Evolutionary conservation across 345 rosid genomes (phyloP).

Genomic region (sweet orange (Citrus sinensis)): DVS_A1.0 CM039163.1:1927001-1927500

Average conservation of each 20-base stretch:
- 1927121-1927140: slow-evolving; percentile 48
- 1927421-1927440: neutral
- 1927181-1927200: neutral
- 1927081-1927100: slow-evolving; percentile 95
- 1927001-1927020: slow-evolving; percentile 56
- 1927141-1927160: slow-evolving; percentile 38
- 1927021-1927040: slow-evolving; percentile 65
- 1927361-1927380: slow-evolving; percentile 29
- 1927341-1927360: slow-evolving; percentile 62
- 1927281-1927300: slow-evolving; percentile 87
- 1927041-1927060: slow-evolving; percentile 51
- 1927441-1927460: neutral
- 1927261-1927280: slow-evolving; percentile 48
- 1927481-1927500: slow-evolving; percentile 37
- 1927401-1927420: neutral
- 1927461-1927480: slow-evolving; percentile 15
- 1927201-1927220: neutral
- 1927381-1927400: slow-evolving; percentile 2
- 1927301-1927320: slow-evolving; percentile 78
- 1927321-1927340: slow-evolving; percentile 77
- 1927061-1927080: slow-evolving; percentile 53
- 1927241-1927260: slow-evolving; percentile 32
- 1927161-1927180: slow-evolving; percentile 16
- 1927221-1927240: neutral
- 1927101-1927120: slow-evolving; percentile 49